Evolutionary conservation across 2,329 filamentous ascomycete species (phyloP), one percentile per base, ranked within the genome.

Genomic region (Cadophora malorum): DNA sequence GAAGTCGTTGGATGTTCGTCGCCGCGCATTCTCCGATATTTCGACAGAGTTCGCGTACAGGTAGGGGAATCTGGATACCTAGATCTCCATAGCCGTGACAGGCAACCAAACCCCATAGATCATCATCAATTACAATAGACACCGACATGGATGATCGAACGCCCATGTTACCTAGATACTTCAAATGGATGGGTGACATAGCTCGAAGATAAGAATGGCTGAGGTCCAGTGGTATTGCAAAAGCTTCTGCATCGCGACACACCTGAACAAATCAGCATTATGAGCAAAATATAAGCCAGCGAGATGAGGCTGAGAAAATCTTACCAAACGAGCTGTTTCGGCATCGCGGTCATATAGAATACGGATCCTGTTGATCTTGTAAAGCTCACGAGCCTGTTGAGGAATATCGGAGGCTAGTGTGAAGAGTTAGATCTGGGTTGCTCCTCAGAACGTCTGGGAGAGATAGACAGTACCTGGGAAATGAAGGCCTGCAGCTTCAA

Each of bases 101-200:
- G 1, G 92, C 90, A 33, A 97, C 93, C 33, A 97, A 81, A 0
- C 94, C 94, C 94, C 94, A 97, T 0, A 97, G 81, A 72, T 96
- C 91, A 72, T 87, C 84, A 73, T 96, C 94, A 0, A 91, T 91
- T 68, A 93, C 95, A 75, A 96, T 91, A 0, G 93, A 96, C 69
- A 97, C 93, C 0, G 93, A 97, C 92, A 97, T 96, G 70, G 93
- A 96, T 0, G 93, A 93, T 7, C 93, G 88, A 1, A 96, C 93
- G 4, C 89, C 90, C 93, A 97, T 97, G 77, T 97, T 93, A 10
- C 81, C 85, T 3, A 97, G 83, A 73, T 97, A 97, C 76, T 96
- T 96, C 64, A 96, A 78, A 76, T 96, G 92, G 52, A 96, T 93
- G 0, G 93, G 93, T 0, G 92, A 96, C 86, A 96, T 97, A 72